These are phyloP conservation scores for Xerocomellus chrysenteron DNA, from an alignment of 768 basidiomycete genomes.

Conservation along the genomic window DNA sequence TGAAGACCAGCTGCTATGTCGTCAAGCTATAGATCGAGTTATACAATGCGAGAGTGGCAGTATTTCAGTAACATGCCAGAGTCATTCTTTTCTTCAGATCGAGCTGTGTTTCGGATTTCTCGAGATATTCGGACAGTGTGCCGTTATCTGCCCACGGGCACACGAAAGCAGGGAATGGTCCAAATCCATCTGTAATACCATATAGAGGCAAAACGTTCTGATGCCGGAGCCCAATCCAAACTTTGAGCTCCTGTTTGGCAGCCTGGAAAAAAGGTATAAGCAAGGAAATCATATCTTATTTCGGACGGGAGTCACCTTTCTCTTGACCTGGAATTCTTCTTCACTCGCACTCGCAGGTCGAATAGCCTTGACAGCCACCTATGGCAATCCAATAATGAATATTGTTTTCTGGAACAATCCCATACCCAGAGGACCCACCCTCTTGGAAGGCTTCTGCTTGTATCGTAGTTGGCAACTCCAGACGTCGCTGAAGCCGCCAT, in stretches of 20 bases:
- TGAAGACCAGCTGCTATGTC: slow-evolving; percentile 25
- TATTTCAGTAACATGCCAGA: slow-evolving; percentile 10
- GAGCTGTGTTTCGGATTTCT: slow-evolving; percentile 7
- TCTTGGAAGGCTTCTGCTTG: background rate
- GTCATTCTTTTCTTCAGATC: slow-evolving; percentile 16
- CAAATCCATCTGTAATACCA: slow-evolving; percentile 28
- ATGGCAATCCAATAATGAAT: background rate
- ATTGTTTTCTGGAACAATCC: background rate
- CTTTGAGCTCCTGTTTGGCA: slow-evolving; percentile 26
- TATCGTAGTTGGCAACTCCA: slow-evolving; percentile 21
- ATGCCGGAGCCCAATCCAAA: slow-evolving; percentile 32
- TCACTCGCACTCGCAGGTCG: slow-evolving; percentile 6
- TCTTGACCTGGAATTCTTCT: slow-evolving; percentile 10
- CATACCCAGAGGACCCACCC: slow-evolving; percentile 9
- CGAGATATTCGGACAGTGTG: slow-evolving; percentile 30
- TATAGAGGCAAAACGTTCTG: slow-evolving; percentile 32
- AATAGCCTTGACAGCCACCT: slow-evolving; percentile 32
- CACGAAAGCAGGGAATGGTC: slow-evolving; percentile 30
- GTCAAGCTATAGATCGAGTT: slow-evolving; percentile 16
- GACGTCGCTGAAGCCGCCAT: slow-evolving; percentile 32
- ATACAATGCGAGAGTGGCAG: background rate
- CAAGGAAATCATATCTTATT: slow-evolving; percentile 5
- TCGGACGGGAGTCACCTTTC: slow-evolving; percentile 7
- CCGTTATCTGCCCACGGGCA: slow-evolving; percentile 36
- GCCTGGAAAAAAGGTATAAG: slow-evolving; percentile 15